Percentiles rank a stretch among this genome's conserved stretches.
These are phyloP conservation scores for Orbilia blumenaviensis DNA, from an alignment of 2,329 filamentous ascomycete genomes.

Conservation along the genomic window DNA sequence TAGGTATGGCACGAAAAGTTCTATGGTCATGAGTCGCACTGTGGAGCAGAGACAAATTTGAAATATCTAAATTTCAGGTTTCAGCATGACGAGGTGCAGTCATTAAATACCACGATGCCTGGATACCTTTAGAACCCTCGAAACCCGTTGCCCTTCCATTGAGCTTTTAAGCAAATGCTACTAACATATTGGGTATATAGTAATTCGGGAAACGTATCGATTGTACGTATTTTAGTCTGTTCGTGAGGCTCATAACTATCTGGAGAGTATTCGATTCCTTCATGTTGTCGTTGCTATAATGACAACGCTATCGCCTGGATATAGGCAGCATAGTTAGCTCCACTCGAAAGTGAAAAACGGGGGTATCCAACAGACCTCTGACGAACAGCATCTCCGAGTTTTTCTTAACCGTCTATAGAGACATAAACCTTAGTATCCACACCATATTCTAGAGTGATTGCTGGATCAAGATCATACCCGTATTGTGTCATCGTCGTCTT, in stretches of 20 bases:
- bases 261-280: neutral
- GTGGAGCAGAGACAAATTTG: neutral
- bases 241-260: neutral
- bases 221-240: constrained; percentile 1
- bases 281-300: constrained; percentile 67
- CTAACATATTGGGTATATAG: constrained; percentile 26
- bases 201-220: constrained; percentile 2
- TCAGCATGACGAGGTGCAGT: constrained; percentile 5
- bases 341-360: constrained; percentile 58
- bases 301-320: constrained; percentile 75
- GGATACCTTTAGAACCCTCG: neutral
- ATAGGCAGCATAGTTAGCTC: constrained; percentile 42
- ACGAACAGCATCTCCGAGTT: constrained; percentile 99
- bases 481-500: constrained; percentile 77
- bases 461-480: constrained; percentile 67
- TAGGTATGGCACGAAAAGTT: neutral
- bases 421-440: neutral
- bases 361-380: constrained; percentile 70
- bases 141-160: neutral
- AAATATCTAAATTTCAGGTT: constrained; percentile 11
- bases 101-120: constrained; percentile 11
- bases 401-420: constrained; percentile 82
- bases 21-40: neutral
- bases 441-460: neutral
- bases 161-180: constrained; percentile 5